phyloP scores from a whole-genome alignment of 108 stramenopile genomes.

The Cyclotella baltica region DNA sequence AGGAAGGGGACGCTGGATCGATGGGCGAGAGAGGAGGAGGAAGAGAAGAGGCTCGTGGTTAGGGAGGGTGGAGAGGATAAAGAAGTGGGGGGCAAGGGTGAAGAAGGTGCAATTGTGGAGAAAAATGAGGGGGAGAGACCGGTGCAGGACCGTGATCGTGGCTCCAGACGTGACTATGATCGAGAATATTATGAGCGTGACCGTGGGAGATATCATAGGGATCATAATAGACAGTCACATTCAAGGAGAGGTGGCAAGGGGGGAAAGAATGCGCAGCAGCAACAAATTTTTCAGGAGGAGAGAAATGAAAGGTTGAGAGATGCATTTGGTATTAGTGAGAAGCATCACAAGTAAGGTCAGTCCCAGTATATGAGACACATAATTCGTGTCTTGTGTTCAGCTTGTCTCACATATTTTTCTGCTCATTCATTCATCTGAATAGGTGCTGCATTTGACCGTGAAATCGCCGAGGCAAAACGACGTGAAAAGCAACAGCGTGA shows the following conservation, averaged over 20 bases:
- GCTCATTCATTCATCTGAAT: background rate
- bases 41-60: background rate
- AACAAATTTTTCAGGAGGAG: conserved; percentile 35
- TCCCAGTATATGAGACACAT: background rate
- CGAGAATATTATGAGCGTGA: conserved; percentile 6
- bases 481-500: conserved; percentile 56
- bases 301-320: conserved; percentile 68
- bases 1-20: conserved; percentile 48
- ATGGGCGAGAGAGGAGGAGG: conserved; percentile 41
- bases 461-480: conserved; percentile 71
- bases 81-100: conserved; percentile 6
- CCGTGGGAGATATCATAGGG: background rate
- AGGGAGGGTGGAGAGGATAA: background rate
- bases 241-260: conserved; percentile 8
- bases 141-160: conserved; percentile 10
- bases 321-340: conserved; percentile 70
- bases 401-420: background rate
- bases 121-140: background rate
- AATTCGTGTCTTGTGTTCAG: background rate
- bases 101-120: conserved; percentile 20
- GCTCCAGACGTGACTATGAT: background rate
- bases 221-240: background rate
- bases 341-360: conserved; percentile 67
- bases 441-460: conserved; percentile 82
- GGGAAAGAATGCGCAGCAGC: conserved; percentile 51